Evolutionary conservation across 108 stramenopile genomes (phyloP), one percentile per base, ranked within the genome.

Genomic region (Nitzschia palea): DNA sequence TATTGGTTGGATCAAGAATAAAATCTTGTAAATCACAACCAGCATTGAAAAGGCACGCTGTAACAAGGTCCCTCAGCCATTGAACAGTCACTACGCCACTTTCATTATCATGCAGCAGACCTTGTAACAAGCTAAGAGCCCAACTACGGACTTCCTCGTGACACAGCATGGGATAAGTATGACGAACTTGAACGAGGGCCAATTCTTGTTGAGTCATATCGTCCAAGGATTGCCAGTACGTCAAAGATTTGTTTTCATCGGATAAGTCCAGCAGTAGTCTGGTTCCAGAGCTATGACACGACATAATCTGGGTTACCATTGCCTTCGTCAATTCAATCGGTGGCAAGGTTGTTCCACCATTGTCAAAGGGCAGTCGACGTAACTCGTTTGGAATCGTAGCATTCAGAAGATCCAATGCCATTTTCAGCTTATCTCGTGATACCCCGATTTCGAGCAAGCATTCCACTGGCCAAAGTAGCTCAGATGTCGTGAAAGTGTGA

Each of bases 341-440:
- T 8, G 55, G 53, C 29, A 47, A 17, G 0, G 3, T 18, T 27
- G 22, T 58, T 48, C 50, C 50, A 57, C 53, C 59, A n/a, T 55
- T 61, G 43, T 48, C 62, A 56, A 26, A 73, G 8, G 10, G 68
- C 48, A 88, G 71, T 65, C 71, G 32, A 20, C 93, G 74, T 2
- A 94, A 71, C 59, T 88, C 89, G 56, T 90, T 80, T n/a, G 89
- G 89, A 18, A 90, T 88, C 0, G 87, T 69, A 18, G 62, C 77
- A 67, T 94, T 91, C 22, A 94, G 62, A 32, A 94, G 54, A 40
- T 78, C 44, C 17, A 94, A 48, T 25, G 83, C 70, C n/a, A 77
- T 76, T 18, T 57, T 53, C 3, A 94, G 67, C 62, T 73, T 85
- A 27, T 91, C 80, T 50, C 93, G 81, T 8, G 79, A 58, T 3